A percentile compares a stretch with the other conserved stretches of the same genome.
These are phyloP conservation scores for Orbilia javanica DNA, from an alignment of 2,329 filamentous ascomycete species.

Conservation along the genomic window DNA sequence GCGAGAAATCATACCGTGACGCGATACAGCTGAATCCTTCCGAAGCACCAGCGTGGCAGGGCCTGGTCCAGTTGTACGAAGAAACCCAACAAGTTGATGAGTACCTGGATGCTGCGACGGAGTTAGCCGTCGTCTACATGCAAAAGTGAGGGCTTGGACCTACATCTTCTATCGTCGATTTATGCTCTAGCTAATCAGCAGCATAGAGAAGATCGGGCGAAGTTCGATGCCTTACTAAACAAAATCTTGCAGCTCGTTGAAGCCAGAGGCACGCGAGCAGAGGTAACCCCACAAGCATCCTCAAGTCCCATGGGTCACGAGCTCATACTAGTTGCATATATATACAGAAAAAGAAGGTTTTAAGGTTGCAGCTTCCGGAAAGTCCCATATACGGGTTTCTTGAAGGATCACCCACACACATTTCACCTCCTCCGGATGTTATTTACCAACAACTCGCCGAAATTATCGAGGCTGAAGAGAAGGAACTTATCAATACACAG, in stretches of 20 bases:
- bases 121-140: slow-evolving; percentile 80
- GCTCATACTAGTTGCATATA: slow-evolving; percentile 9
- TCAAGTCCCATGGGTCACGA: neutral
- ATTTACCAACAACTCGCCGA: slow-evolving; percentile 87
- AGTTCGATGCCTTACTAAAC: slow-evolving; percentile 64
- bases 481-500: slow-evolving; percentile 86
- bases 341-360: slow-evolving; percentile 67
- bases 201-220: slow-evolving; percentile 71
- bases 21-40: slow-evolving; percentile 77
- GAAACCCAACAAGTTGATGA: slow-evolving; percentile 79
- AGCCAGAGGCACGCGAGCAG: slow-evolving; percentile 51
- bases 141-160: slow-evolving; percentile 71
- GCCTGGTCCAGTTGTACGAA: slow-evolving; percentile 86
- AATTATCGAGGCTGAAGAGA: slow-evolving; percentile 86
- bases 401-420: slow-evolving; percentile 73
- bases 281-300: slow-evolving; percentile 12
- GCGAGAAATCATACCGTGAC: slow-evolving; percentile 80
- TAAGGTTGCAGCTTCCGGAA: slow-evolving; percentile 81
- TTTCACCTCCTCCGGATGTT: slow-evolving; percentile 78
- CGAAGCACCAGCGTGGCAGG: slow-evolving; percentile 91
- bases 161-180: neutral
- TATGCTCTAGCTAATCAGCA: slow-evolving; percentile 18
- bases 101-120: slow-evolving; percentile 80
- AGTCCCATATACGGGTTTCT: slow-evolving; percentile 84
- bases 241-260: slow-evolving; percentile 50